phyloP scores from a whole-genome alignment of 164 flowering plant species.

The Tetrastigma voinierianum region DNA sequence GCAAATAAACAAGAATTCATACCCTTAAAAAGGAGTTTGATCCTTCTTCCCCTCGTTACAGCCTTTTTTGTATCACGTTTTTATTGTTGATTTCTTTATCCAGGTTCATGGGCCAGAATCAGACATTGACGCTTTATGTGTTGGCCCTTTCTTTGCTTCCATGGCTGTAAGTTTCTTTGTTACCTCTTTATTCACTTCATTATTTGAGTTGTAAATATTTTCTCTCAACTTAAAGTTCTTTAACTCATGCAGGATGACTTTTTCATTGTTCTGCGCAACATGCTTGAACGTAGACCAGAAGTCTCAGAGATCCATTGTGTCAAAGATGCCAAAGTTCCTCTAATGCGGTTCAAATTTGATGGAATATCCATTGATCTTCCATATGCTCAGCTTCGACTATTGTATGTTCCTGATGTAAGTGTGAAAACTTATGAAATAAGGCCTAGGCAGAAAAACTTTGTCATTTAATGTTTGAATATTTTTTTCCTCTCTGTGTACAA shows the following conservation, averaged over 20 bases:
- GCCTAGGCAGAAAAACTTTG: not conserved
- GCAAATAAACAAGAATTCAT: not conserved
- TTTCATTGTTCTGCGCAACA: conserved; percentile 49
- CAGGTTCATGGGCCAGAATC: conserved; percentile 65
- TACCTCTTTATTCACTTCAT: not conserved
- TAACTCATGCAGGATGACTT: conserved; percentile 50
- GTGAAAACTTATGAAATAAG: not conserved
- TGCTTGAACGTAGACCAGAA: conserved; percentile 47
- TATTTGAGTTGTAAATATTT: not conserved
- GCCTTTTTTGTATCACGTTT: not conserved
- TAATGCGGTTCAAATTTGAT: conserved; percentile 60
- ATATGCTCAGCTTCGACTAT: conserved; percentile 45
- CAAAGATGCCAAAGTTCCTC: conserved; percentile 60
- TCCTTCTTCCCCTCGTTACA: not conserved
- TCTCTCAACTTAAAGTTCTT: not conserved
- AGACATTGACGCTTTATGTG: conserved; percentile 64
- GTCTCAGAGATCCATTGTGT: conserved; percentile 53
- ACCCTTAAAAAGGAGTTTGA: not conserved
- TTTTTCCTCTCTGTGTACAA: too few relatives aligned
- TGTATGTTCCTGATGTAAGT: conserved; percentile 50
- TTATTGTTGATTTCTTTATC: not conserved
- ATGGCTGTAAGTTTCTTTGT: conserved; percentile 37
- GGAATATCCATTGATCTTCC: conserved; percentile 58
- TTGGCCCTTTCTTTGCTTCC: conserved; percentile 56
- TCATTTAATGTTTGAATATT: not conserved